Evolutionary conservation across 306 rosid species (phyloP).

Genomic region (Cucumis sativus): DNA sequence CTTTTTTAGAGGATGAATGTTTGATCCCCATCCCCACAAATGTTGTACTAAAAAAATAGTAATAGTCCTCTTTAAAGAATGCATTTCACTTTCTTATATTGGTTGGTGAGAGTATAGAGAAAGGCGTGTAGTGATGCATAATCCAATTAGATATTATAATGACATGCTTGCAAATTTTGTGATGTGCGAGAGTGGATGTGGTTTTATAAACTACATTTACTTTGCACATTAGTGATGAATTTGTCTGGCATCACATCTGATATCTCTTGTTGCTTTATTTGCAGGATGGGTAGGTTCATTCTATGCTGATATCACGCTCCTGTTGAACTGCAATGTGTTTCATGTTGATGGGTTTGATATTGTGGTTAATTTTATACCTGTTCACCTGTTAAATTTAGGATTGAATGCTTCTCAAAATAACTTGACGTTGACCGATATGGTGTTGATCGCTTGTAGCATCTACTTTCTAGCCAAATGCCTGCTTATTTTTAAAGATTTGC

Average conservation of each 20-base stretch:
- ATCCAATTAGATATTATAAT: background rate
- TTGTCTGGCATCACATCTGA: background rate
- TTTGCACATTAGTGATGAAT: background rate
- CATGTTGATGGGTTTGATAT: slow-evolving; percentile 18
- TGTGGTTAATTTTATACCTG: slow-evolving; percentile 7
- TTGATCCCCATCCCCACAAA: no score
- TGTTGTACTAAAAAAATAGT: no score
- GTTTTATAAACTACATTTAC: background rate
- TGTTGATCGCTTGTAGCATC: background rate
- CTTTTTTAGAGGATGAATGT: no score
- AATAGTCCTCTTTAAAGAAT: background rate
- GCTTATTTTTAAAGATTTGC: background rate
- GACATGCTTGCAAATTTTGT: background rate
- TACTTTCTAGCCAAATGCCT: background rate
- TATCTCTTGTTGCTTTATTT: slow-evolving; percentile 20
- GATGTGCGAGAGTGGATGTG: background rate
- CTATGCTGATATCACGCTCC: slow-evolving; percentile 12
- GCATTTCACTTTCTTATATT: background rate
- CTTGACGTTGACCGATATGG: background rate
- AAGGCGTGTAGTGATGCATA: background rate
- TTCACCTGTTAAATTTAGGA: slow-evolving; percentile 2
- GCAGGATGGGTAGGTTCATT: slow-evolving; percentile 91
- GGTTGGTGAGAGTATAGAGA: background rate
- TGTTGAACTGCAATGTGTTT: slow-evolving; percentile 9
- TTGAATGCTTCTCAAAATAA: background rate